Conservation (phyloP, 192 early-diverging fungal species). For the Backusella sp. region DNA sequence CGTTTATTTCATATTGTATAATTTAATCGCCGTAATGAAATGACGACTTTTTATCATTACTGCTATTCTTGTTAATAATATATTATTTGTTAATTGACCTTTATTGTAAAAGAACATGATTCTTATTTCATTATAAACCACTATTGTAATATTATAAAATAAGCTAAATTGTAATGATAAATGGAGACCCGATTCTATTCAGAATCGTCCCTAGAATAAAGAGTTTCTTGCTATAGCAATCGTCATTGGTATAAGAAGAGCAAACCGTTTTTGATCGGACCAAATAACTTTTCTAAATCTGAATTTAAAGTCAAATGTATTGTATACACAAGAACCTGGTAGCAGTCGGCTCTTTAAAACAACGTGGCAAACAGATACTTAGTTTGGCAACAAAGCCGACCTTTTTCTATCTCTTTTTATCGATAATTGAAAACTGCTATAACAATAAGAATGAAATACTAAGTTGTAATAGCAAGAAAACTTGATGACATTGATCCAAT, state of each 20-base stretch:
- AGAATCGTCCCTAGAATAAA: background rate
- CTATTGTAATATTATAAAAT: background rate
- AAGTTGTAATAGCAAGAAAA: background rate
- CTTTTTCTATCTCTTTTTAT: background rate
- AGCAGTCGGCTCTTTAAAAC: background rate
- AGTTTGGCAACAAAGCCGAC: conserved; percentile 12
- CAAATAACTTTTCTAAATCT: background rate
- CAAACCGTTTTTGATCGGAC: background rate
- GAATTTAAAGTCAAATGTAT: background rate
- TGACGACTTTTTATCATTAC: background rate
- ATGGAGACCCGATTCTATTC: background rate
- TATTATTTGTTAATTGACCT: background rate
- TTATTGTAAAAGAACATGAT: background rate
- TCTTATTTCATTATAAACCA: background rate
- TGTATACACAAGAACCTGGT: background rate
- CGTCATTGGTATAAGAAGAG: background rate
- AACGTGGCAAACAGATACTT: conserved; percentile 13
- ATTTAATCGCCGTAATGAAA: conserved; percentile 9
- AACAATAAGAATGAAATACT: background rate
- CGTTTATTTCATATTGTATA: background rate
- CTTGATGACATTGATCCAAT: background rate
- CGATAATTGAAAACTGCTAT: background rate
- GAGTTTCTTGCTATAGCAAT: background rate
- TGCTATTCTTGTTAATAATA: background rate
- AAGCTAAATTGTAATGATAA: no score